Evolutionary conservation across 352 stramenopile species (phyloP).

Genomic region (Thraustochytrium sp.): DNA sequence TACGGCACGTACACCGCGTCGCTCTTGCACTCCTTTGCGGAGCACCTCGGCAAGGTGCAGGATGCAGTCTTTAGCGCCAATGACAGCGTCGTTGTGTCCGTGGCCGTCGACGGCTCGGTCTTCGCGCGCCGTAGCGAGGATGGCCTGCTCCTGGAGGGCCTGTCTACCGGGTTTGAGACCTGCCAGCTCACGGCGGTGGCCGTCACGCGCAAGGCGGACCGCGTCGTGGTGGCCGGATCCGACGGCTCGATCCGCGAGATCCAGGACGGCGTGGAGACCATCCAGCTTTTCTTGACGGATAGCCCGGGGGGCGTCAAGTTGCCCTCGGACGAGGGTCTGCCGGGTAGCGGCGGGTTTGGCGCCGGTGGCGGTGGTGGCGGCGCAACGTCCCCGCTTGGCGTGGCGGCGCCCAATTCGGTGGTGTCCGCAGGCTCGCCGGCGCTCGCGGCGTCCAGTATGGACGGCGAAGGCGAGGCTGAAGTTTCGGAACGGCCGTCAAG

Average conservation of each 20-base stretch:
- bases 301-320: not conserved
- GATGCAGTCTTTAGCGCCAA: slow-evolving; percentile 73
- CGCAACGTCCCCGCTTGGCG: too few species aligned
- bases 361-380: too few species aligned
- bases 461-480: too few species aligned
- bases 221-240: not conserved
- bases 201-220: not conserved
- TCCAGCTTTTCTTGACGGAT: not conserved
- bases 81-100: slow-evolving; percentile 73
- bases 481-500: too few species aligned
- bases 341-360: too few species aligned
- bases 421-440: too few species aligned
- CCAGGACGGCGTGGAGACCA: not conserved
- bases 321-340: too few species aligned
- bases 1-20: slow-evolving; percentile 83
- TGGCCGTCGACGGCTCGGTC: slow-evolving; percentile 79
- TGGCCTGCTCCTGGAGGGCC: not conserved
- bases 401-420: too few species aligned
- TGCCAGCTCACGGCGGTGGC: slow-evolving; percentile 7
- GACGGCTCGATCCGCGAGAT: slow-evolving; percentile 19
- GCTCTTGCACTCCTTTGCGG: slow-evolving; percentile 73
- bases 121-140: slow-evolving; percentile 54
- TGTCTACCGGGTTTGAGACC: not conserved
- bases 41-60: slow-evolving; percentile 80
- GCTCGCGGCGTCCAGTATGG: too few species aligned